A percentile compares a stretch with the other conserved stretches of the same genome.
Conservation (phyloP, 805 yeast genomes). For the Komagataella phaffii region DNA sequence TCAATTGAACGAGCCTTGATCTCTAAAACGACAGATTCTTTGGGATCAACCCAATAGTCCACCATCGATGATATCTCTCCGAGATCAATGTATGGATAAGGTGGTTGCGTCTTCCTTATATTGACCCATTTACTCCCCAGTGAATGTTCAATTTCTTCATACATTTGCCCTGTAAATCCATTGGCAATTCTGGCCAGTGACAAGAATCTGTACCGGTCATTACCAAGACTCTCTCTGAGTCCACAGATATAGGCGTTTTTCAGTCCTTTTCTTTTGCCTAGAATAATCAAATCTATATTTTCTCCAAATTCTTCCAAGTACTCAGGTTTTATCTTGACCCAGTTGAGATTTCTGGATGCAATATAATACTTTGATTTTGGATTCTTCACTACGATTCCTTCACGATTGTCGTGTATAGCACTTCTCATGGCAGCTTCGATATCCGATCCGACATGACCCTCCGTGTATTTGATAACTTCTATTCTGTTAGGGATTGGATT, state of each 20-base stretch:
- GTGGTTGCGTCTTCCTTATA: slow-evolving; percentile 18
- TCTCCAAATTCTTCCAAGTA: slow-evolving; percentile 80
- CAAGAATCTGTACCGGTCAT: slow-evolving; percentile 23
- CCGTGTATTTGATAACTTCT: slow-evolving; percentile 29
- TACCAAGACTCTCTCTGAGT: slow-evolving; percentile 15
- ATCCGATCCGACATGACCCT: slow-evolving; percentile 32
- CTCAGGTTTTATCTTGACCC: slow-evolving; percentile 90
- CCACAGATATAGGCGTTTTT: slow-evolving; percentile 73
- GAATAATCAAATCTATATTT: slow-evolving; percentile 63
- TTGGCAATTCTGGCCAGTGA: slow-evolving; percentile 76
- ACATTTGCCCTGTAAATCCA: slow-evolving; percentile 61
- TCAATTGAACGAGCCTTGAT: slow-evolving; percentile 71
- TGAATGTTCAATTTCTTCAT: slow-evolving; percentile 37
- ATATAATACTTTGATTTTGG: slow-evolving; percentile 42
- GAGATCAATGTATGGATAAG: slow-evolving; percentile 26
- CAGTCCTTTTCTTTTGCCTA: slow-evolving; percentile 65
- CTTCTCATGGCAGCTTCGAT: slow-evolving; percentile 40
- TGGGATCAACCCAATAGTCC: slow-evolving; percentile 68
- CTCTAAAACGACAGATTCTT: slow-evolving; percentile 65
- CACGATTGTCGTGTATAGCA: slow-evolving; percentile 53
- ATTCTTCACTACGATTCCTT: slow-evolving; percentile 73
- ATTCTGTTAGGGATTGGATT: slow-evolving; percentile 31
- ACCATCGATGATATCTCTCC: slow-evolving; percentile 51
- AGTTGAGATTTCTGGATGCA: slow-evolving; percentile 43
- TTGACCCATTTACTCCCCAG: slow-evolving; percentile 53